Percentiles rank a stretch among this genome's conserved stretches.
Conservation (phyloP, 2,329 filamentous ascomycete genomes). For the Colletotrichum neosansevieriae region DNA sequence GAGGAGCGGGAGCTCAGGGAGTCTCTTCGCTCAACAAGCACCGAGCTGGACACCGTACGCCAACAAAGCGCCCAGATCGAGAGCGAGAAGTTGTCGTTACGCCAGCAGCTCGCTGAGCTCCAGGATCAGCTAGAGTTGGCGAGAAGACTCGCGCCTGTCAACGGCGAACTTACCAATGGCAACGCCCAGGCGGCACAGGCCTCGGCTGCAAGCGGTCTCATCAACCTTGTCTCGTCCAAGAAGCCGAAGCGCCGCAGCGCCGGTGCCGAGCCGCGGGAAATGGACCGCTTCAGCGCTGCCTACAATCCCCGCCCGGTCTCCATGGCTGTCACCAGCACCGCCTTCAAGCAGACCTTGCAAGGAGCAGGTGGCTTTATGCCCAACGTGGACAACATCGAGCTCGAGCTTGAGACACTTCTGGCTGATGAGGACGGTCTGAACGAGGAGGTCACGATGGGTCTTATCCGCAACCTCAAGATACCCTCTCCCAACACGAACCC, state of each 20-base stretch:
- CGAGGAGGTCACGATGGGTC: constrained; percentile 94
- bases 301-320: constrained; percentile 97
- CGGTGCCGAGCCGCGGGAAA: constrained; percentile 84
- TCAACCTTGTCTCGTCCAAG: constrained; percentile 97
- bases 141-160: constrained; percentile 80
- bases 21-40: constrained; percentile 80
- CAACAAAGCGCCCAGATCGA: constrained; percentile 82
- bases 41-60: constrained; percentile 84
- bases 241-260: constrained; percentile 96
- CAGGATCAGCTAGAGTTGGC: constrained; percentile 93
- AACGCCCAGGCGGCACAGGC: constrained; percentile 55
- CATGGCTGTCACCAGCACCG: constrained; percentile 83
- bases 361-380: constrained; percentile 84
- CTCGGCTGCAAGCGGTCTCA: constrained; percentile 78
- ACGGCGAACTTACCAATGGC: constrained; percentile 67
- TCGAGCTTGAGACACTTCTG: constrained; percentile 92
- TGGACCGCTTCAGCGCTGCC: constrained; percentile 90
- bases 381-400: constrained; percentile 89
- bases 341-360: constrained; percentile 77
- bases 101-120: constrained; percentile 89
- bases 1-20: constrained; percentile 90
- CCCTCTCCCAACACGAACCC: constrained; percentile 88
- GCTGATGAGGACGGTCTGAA: constrained; percentile 96
- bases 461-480: constrained; percentile 97
- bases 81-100: constrained; percentile 85